A percentile compares a stretch with the other conserved stretches of the same genome.
Conservation (phyloP, 352 stramenopile species). For the Globisporangium solare region DNA sequence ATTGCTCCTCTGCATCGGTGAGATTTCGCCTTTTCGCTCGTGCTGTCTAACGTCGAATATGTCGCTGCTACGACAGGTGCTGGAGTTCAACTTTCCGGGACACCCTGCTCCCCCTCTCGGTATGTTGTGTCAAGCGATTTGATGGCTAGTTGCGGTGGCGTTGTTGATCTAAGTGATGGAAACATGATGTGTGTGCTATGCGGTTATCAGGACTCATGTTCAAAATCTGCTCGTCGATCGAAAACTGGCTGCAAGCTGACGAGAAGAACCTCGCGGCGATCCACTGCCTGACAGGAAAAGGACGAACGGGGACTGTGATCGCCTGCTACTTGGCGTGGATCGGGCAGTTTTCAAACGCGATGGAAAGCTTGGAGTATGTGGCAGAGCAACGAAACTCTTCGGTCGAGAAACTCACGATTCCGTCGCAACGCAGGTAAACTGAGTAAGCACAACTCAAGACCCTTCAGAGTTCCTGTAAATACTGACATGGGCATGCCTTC, state of each 20-base stretch:
- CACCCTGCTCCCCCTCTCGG: slow-evolving; percentile 94
- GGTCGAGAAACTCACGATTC: slow-evolving; percentile 94
- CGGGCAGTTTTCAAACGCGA: slow-evolving; percentile 87
- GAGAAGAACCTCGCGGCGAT: slow-evolving; percentile 94
- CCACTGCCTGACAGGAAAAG: slow-evolving; percentile 96
- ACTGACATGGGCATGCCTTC: slow-evolving; percentile 1
- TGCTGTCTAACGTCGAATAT: neutral
- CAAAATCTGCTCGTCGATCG: slow-evolving; percentile 96
- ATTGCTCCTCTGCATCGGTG: neutral
- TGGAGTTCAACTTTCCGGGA: slow-evolving; percentile 97
- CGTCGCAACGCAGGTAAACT: slow-evolving; percentile 89
- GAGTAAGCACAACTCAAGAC: neutral
- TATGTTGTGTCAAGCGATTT: slow-evolving; percentile 8
- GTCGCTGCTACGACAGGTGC: slow-evolving; percentile 36
- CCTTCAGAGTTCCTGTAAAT: neutral
- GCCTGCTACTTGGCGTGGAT: slow-evolving; percentile 96
- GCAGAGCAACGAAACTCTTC: slow-evolving; percentile 80
- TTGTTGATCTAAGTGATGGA: neutral
- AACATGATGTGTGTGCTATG: neutral
- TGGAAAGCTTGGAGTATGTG: slow-evolving; percentile 93
- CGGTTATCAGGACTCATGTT: slow-evolving; percentile 82
- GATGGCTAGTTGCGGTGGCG: neutral
- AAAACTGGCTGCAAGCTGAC: slow-evolving; percentile 96
- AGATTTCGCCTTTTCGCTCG: neutral
- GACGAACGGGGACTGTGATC: slow-evolving; percentile 92